Conservation (phyloP, 257 asterid genomes). For the Agastache rugosa region DNA sequence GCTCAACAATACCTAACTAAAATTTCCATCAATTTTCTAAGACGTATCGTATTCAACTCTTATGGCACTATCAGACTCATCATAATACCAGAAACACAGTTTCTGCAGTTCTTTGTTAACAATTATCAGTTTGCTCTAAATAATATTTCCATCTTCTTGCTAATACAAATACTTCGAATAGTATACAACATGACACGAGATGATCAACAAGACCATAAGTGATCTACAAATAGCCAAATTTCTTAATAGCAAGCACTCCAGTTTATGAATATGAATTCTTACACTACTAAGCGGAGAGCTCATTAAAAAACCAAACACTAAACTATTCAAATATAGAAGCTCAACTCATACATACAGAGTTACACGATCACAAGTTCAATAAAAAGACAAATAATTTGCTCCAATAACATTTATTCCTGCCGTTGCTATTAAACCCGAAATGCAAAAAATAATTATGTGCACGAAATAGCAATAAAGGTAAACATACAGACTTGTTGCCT, state of each 20-base stretch:
- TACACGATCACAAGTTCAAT: neutral
- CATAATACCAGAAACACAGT: slow-evolving; percentile 4
- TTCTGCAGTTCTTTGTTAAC: neutral
- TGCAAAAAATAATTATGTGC: neutral
- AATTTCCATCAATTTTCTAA: neutral
- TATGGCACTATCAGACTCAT: neutral
- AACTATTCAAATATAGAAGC: neutral
- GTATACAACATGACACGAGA: neutral
- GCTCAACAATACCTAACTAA: neutral
- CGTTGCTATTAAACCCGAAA: neutral
- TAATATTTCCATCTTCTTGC: slow-evolving; percentile 16
- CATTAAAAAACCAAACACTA: neutral
- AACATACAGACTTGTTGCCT: slow-evolving; percentile 79
- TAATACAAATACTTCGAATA: neutral
- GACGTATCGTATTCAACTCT: neutral
- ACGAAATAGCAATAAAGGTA: neutral
- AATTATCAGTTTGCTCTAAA: neutral
- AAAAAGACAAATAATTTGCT: neutral
- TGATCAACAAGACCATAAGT: neutral
- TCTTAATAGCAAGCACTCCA: neutral
- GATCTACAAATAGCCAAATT: neutral
- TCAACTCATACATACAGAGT: neutral
- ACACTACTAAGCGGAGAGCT: neutral
- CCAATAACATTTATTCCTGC: neutral
- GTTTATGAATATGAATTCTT: slow-evolving; percentile 14